Conservation (phyloP, 345 rosid species). For the Ceriops zippeliana region DNA sequence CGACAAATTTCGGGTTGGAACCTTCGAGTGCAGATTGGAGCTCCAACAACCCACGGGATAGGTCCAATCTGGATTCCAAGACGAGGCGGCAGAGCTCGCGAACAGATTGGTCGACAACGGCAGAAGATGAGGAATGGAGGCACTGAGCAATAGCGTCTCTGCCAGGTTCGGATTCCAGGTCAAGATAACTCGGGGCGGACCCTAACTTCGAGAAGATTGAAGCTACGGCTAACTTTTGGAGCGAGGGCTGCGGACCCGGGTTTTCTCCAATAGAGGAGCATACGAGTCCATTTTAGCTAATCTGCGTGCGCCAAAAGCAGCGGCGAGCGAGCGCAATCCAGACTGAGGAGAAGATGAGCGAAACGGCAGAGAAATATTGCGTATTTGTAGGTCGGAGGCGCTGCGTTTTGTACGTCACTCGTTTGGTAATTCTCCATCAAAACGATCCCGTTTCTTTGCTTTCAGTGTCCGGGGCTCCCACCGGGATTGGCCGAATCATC, state of each 20-base stretch:
- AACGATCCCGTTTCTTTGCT: too few species aligned
- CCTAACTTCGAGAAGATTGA: slow-evolving; percentile 81
- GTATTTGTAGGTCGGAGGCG: too few species aligned
- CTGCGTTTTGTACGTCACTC: too few species aligned
- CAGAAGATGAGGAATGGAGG: slow-evolving; percentile 50
- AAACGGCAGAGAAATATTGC: not conserved
- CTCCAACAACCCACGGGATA: slow-evolving; percentile 61
- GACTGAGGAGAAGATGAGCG: not conserved
- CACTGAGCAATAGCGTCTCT: slow-evolving; percentile 64
- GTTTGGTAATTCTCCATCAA: too few species aligned
- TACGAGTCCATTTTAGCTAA: slow-evolving; percentile 52
- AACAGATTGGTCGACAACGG: slow-evolving; percentile 85
- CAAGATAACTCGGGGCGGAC: slow-evolving; percentile 46
- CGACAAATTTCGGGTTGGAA: slow-evolving; percentile 47
- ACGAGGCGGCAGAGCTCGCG: slow-evolving; percentile 86
- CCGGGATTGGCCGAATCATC: too few species aligned
- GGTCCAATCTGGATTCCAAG: slow-evolving; percentile 47
- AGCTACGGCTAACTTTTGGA: slow-evolving; percentile 68
- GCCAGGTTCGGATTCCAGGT: slow-evolving; percentile 59
- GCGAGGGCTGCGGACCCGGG: slow-evolving; percentile 72
- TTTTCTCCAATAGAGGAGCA: slow-evolving; percentile 59
- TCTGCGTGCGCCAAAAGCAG: not conserved
- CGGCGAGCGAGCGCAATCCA: not conserved
- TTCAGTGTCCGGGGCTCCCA: too few species aligned
- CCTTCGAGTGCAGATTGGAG: slow-evolving; percentile 89